A percentile compares a stretch with the other conserved stretches of the same genome.
These are phyloP conservation scores for Breynia disticha DNA, from an alignment of 441 rosid genomes.

Conservation along the genomic window DNA sequence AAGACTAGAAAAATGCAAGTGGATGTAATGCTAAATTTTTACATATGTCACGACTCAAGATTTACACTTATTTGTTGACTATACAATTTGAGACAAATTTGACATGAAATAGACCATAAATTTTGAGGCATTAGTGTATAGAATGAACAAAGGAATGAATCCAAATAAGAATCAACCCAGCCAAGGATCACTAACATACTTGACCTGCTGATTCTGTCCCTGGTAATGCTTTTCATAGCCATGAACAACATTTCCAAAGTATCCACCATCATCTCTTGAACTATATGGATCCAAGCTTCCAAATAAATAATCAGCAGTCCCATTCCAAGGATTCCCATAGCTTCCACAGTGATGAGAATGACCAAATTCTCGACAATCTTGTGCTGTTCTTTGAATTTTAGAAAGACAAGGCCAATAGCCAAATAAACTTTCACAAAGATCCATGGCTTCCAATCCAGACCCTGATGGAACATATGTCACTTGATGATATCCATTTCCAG, in stretches of 20 bases:
- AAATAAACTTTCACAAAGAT: constrained; percentile 60
- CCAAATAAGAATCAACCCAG: too few species aligned
- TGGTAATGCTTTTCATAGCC: constrained; percentile 17
- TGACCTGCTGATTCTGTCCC: constrained; percentile 15
- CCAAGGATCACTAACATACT: constrained; percentile 20
- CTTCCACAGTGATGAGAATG: constrained; percentile 20
- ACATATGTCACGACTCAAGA: too few species aligned
- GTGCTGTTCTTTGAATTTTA: constrained; percentile 19
- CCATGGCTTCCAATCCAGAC: constrained; percentile 66
- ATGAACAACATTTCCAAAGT: constrained; percentile 11
- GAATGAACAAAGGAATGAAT: too few species aligned
- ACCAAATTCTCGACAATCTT: constrained; percentile 15
- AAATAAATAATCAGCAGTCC: constrained; percentile 56
- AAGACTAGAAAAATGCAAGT: too few species aligned
- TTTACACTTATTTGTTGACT: too few species aligned
- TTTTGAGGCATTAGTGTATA: too few species aligned
- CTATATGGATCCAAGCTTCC: constrained; percentile 53
- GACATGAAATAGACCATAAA: too few species aligned
- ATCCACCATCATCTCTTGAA: constrained; percentile 15
- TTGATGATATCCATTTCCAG: constrained; percentile 12
- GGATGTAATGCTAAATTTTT: too few species aligned
- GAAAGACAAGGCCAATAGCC: constrained; percentile 71
- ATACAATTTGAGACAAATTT: too few species aligned
- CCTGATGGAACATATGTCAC: constrained; percentile 46
- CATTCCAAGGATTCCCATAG: constrained; percentile 34